A percentile compares a stretch with the other conserved stretches of the same genome.
Evolutionary conservation across 192 early-diverging fungal genomes (phyloP).

Genomic region (Linnemannia schmuckeri): DNA sequence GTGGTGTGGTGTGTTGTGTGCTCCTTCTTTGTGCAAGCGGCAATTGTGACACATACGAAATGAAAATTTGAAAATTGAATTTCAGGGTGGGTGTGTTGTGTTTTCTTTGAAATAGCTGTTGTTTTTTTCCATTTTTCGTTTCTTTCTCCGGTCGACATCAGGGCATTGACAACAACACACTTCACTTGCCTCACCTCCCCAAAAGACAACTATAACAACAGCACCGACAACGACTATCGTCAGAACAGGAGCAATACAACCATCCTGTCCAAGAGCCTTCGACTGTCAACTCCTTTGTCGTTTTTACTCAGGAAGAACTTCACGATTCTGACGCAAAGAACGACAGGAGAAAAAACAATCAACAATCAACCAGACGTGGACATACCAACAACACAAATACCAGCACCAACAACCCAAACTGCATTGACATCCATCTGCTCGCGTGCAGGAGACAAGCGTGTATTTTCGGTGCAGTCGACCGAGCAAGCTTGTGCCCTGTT

Average conservation of each 20-base stretch:
- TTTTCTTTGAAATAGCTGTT: background rate
- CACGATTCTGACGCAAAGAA: background rate
- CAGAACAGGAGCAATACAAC: background rate
- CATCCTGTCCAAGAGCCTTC: background rate
- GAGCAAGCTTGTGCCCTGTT: background rate
- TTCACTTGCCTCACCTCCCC: background rate
- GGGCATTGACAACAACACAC: background rate
- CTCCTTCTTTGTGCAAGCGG: background rate
- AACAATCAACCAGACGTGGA: background rate
- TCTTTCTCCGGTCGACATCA: slow-evolving; percentile 1
- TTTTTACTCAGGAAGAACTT: too few relatives aligned
- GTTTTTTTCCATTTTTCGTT: background rate
- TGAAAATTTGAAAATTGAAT: background rate
- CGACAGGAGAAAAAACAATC: background rate
- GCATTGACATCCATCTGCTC: background rate
- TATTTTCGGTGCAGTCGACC: background rate
- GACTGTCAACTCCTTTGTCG: background rate
- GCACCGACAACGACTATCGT: background rate
- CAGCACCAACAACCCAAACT: background rate
- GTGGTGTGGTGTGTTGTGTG: background rate
- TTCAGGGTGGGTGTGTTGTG: background rate
- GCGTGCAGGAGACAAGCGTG: slow-evolving; percentile 1
- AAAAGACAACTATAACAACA: background rate
- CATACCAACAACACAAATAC: background rate
- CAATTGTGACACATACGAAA: background rate